Evolutionary conservation across 352 stramenopile species (phyloP).

Genomic region (Albugo candida): DNA sequence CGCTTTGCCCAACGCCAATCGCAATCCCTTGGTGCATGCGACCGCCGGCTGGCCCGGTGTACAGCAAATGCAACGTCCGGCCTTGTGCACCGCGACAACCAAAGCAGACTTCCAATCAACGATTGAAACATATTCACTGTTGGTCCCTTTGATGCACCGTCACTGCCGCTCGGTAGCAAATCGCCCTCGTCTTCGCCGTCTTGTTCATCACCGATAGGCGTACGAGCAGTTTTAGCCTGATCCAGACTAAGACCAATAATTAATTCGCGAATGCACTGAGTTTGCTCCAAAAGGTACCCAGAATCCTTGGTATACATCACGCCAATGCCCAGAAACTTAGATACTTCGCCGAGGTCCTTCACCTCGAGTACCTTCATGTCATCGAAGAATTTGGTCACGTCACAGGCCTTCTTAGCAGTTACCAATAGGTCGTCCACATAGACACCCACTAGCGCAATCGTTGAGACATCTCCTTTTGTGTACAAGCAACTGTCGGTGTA

Average conservation of each 20-base stretch:
- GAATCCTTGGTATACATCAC: not conserved
- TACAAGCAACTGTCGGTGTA: not conserved
- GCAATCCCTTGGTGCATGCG: not conserved
- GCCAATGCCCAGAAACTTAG: not conserved
- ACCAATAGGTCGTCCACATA: not conserved
- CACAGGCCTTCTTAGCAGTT: not conserved
- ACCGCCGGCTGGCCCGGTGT: not conserved
- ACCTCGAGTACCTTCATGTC: not conserved
- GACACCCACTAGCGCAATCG: not conserved
- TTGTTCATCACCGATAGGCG: not conserved
- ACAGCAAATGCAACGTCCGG: not conserved
- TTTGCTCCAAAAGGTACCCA: not conserved
- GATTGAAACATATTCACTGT: not conserved
- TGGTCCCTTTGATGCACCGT: not conserved
- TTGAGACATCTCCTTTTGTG: not conserved
- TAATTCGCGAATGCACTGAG: not conserved
- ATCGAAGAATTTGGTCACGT: not conserved
- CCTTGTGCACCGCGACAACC: not conserved
- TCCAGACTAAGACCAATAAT: not conserved
- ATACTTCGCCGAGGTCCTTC: not conserved
- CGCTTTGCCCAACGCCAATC: not conserved
- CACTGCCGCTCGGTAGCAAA: not conserved
- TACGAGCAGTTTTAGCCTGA: not conserved
- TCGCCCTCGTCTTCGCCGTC: not conserved
- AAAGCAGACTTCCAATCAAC: not conserved